These are phyloP conservation scores for Cercospora berteroae DNA, from an alignment of 2,329 filamentous ascomycete genomes.

Conservation along the genomic window DNA sequence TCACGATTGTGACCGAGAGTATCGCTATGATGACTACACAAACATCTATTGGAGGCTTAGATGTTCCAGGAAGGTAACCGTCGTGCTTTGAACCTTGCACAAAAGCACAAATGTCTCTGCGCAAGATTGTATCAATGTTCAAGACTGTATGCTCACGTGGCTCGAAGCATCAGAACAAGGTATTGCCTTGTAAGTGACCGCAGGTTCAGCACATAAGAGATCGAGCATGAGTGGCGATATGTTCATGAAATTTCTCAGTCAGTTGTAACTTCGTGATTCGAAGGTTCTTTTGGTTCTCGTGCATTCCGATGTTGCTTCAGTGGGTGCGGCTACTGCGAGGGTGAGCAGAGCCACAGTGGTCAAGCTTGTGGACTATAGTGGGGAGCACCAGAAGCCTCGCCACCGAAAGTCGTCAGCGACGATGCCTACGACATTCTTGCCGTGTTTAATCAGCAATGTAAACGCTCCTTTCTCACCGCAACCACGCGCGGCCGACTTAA, in stretches of 20 bases:
- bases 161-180: background rate
- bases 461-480: background rate
- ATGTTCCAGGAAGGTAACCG: background rate
- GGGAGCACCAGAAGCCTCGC: background rate
- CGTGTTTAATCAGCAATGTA: background rate
- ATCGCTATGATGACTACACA: background rate
- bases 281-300: background rate
- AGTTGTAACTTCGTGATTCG: background rate
- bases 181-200: background rate
- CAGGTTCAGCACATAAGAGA: background rate
- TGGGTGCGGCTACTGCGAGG: background rate
- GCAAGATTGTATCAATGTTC: background rate
- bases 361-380: background rate
- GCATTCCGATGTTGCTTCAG: background rate
- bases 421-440: background rate
- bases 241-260: background rate
- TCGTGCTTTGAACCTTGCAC: background rate
- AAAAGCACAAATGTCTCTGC: background rate
- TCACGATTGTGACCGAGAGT: background rate
- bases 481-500: background rate
- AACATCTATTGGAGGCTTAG: background rate
- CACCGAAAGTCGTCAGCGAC: background rate
- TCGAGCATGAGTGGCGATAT: background rate
- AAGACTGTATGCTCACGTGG: background rate
- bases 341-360: background rate